Percentiles rank a stretch among this genome's conserved stretches.
Conservation (phyloP, 2,329 filamentous ascomycete species). For the Leptographium flavum region DNA sequence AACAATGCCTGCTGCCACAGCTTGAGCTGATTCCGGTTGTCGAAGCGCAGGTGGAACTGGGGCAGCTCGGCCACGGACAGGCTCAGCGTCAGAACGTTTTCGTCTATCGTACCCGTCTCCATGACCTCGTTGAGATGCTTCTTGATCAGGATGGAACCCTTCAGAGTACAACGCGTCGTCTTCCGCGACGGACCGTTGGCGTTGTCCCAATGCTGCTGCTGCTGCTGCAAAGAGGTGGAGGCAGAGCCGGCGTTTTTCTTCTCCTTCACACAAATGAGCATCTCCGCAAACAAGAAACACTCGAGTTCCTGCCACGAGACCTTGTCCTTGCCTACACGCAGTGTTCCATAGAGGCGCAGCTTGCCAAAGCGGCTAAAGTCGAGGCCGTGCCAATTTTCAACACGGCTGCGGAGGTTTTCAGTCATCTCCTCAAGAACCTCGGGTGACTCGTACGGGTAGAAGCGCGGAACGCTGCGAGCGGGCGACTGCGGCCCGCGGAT, state of each 20-base stretch:
- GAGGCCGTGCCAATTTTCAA: constrained; percentile 96
- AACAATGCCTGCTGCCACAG: constrained; percentile 78
- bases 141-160: constrained; percentile 95
- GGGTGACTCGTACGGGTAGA: constrained; percentile 59
- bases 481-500: constrained; percentile 47
- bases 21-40: constrained; percentile 70
- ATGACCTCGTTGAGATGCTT: constrained; percentile 85
- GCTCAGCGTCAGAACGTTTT: constrained; percentile 75
- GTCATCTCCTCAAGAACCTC: constrained; percentile 74
- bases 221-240: constrained; percentile 15
- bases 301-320: constrained; percentile 95
- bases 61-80: constrained; percentile 86
- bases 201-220: constrained; percentile 49
- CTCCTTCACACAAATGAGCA: constrained; percentile 99
- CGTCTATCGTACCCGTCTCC: constrained; percentile 57
- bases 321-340: constrained; percentile 91
- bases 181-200: constrained; percentile 39
- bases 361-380: constrained; percentile 92
- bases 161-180: constrained; percentile 68
- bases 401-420: constrained; percentile 68
- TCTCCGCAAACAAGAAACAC: constrained; percentile 93
- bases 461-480: constrained; percentile 38
- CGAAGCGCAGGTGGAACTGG: constrained; percentile 85
- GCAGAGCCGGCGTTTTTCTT: constrained; percentile 50
- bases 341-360: constrained; percentile 72